Base-by-base conservation (phyloP, 2,329 filamentous ascomycete species). In the Bipolaris victoriae region DNA sequence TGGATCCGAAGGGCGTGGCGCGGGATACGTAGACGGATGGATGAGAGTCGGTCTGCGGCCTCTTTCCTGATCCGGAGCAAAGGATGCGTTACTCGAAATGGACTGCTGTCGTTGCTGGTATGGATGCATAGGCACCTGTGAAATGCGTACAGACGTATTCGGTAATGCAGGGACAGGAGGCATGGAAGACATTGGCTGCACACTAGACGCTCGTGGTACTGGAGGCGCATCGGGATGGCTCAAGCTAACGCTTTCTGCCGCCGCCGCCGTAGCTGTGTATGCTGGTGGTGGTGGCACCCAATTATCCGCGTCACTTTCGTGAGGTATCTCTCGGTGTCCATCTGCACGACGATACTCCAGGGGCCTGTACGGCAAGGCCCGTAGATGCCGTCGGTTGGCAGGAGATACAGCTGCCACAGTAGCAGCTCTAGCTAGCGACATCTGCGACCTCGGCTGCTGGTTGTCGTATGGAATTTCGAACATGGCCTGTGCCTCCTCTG, bases 201-300 rank as follows among this genome's bases (percentile, higher is more conserved):
- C 15, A 7, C 44, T 20, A 20, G 55, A 35, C 9, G 55, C 37
- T 36, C 61, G 46, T 36, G 65, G 62, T 7, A 69, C 58, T n/a
- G 72, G 72, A 15, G 73, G 70, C 24, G 68, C 65, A 29, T 67
- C 56, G 1, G 73, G 73, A 59, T 75, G 71, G 41, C 71, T 77
- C 15, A 77, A 56, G 57, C 74, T 77, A 37, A 76, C 70, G 41
- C 73, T 76, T n/a, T 68, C 63, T 13, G 73, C 62, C 43, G 70
- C 75, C 41, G 79, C 72, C n/a, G 78, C 76, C 0, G 90, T 87
- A 52, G 86, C 84, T 39, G 87, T 86, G 67, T 96, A 96, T 1
- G 90, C 90, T 3, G 91, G 91, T 7, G 91, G 91, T 5, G 91
- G 91, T 5, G 91, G 90, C 4, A 92, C 89, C 91, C 91, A 96